Base-by-base conservation (phyloP, 352 stramenopile species). In the Globisporangium acanthophoron region DNA sequence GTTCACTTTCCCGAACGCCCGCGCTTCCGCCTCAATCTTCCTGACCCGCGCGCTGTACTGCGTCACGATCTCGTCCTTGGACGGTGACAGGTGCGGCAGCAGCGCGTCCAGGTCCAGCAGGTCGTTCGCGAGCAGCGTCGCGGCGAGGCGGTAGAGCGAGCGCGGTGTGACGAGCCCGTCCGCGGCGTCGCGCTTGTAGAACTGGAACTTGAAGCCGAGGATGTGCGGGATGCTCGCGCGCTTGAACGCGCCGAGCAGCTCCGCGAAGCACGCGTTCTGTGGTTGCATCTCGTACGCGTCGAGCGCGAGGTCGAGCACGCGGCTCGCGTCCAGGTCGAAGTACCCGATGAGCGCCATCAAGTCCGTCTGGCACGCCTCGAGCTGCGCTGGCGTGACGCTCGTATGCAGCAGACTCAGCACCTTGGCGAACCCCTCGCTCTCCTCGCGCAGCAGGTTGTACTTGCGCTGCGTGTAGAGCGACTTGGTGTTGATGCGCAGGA, bases 291-390 rank as follows among this genome's bases (percentile, higher is more conserved):
- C 96, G 57, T 98, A 92, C 5, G 84, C 87, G 60, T 98, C 92
- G 8, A 98, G 73, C 16, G 90, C 71, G 29, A 99, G 70, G 70
- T 99, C 96, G 27, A 98, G 68, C 6, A 97, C 88, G 31, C 96
- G 86, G 76, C 98, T 98, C 5, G 96, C 94, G 73, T 99, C 96
- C 11, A 99, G 66, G 70, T 98, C 91, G 61, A 99, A 99, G 59
- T 88, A 96, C 3, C 85, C 85, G 56, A 94, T 88, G 27, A 94
- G 70, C 53, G 82, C 70, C 52, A 92, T 67, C 3, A 94, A 64
- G 52, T 94, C 83, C 0, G 76, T 86, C 64, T 80, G 87, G 24
- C 63, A 91, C 11, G 82, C 70, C 24, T 85, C 72, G 18, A 94
- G 67, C 47, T 89, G 78, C 37, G 74, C 69, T 29, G 70, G 76